Percentiles rank a stretch among this genome's conserved stretches.
Evolutionary conservation across 2,329 filamentous ascomycete species (phyloP).

Genomic region (Tolypocladium ovalisporum): DNA sequence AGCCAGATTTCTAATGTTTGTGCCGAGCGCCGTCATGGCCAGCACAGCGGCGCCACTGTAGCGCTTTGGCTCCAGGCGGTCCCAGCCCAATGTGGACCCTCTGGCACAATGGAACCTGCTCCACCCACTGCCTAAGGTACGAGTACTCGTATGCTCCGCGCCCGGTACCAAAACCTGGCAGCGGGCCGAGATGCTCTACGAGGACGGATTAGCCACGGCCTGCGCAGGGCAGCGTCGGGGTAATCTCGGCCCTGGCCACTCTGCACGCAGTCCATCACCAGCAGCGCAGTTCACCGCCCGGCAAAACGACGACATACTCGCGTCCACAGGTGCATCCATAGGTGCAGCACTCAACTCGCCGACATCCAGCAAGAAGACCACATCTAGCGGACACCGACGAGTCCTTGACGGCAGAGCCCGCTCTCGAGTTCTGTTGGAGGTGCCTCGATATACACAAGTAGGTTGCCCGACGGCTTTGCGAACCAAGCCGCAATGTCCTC

Average conservation of each 20-base stretch:
- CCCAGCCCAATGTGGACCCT: slow-evolving; percentile 3
- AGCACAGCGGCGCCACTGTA: not conserved
- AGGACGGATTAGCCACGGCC: too few relatives aligned
- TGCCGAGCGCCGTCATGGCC: not conserved
- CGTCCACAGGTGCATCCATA: not conserved
- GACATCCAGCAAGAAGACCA: not conserved
- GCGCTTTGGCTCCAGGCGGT: not conserved
- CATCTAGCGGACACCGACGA: not conserved
- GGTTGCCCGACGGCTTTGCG: not conserved
- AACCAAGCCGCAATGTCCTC: slow-evolving; percentile 32
- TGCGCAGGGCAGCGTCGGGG: not conserved
- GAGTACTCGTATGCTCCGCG: too few relatives aligned
- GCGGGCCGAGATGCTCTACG: not conserved
- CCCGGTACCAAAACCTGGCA: not conserved
- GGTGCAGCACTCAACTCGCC: too few relatives aligned
- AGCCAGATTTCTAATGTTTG: slow-evolving; percentile 9
- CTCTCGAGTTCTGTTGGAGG: too few relatives aligned
- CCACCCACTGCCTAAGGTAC: not conserved
- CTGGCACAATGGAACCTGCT: not conserved
- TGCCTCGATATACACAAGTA: not conserved
- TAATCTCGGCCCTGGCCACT: not conserved
- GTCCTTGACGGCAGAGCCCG: not conserved
- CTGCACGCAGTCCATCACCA: not conserved
- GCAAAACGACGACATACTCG: slow-evolving; percentile 11
- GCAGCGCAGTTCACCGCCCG: slow-evolving; percentile 14